These are phyloP conservation scores for Sporothrix inflata DNA, from an alignment of 2,329 filamentous ascomycete species.

Conservation along the genomic window DNA sequence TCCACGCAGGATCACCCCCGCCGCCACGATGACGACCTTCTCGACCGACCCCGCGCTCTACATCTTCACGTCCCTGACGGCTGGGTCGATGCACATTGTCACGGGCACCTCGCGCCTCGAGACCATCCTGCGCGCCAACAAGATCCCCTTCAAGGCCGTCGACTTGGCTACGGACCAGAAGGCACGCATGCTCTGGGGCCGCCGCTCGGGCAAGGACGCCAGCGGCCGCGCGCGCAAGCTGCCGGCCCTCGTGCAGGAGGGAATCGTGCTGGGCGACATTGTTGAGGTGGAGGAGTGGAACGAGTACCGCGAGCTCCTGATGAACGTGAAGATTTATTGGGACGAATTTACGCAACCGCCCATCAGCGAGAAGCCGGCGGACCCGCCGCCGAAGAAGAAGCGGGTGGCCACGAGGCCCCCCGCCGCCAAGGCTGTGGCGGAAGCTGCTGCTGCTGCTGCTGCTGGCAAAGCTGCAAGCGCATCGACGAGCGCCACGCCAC, in stretches of 20 bases:
- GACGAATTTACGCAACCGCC: conserved; percentile 63
- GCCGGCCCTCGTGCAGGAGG: conserved; percentile 85
- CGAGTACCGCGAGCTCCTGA: conserved; percentile 92
- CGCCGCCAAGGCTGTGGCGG: conserved; percentile 26
- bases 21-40: conserved; percentile 43
- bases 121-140: conserved; percentile 93
- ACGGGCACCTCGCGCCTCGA: conserved; percentile 95
- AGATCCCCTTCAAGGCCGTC: conserved; percentile 88
- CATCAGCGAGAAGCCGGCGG: conserved; percentile 56
- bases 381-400: conserved; percentile 36
- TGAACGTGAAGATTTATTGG: conserved; percentile 74
- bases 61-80: conserved; percentile 94
- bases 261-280: conserved; percentile 82
- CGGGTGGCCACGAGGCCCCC: background rate
- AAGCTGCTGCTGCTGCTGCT: conserved; percentile 14
- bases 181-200: conserved; percentile 85
- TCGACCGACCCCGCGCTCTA: conserved; percentile 75
- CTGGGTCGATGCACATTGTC: conserved; percentile 93
- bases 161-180: conserved; percentile 90
- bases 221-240: conserved; percentile 71
- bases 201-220: conserved; percentile 74
- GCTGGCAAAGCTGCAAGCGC: conserved; percentile 13
- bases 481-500: background rate
- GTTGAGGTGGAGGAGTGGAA: conserved; percentile 98
- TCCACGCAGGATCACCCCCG: background rate